phyloP scores from a whole-genome alignment of 2,329 filamentous ascomycete species.

The Furcasterigmium furcatum region DNA sequence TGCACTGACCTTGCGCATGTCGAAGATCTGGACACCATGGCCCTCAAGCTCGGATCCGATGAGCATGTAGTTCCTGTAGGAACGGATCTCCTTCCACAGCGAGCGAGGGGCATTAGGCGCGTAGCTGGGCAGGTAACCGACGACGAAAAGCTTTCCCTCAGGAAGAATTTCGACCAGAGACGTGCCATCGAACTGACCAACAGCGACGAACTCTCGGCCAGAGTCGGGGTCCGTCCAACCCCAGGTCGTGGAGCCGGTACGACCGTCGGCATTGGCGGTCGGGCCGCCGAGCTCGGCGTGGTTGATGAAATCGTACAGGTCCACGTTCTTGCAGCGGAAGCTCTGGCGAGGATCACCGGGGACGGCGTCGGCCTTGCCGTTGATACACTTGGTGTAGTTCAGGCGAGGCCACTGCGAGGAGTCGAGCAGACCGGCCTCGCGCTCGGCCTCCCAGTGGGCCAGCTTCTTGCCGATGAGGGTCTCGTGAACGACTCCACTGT shows the following conservation, averaged over 20 bases:
- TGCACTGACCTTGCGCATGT: slow-evolving; percentile 42
- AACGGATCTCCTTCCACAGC: slow-evolving; percentile 28
- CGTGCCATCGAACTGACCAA: slow-evolving; percentile 28
- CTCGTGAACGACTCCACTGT: slow-evolving; percentile 12
- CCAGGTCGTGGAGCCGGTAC: slow-evolving; percentile 25
- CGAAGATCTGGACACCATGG: slow-evolving; percentile 59
- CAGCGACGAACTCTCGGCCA: slow-evolving; percentile 34
- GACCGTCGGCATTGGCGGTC: slow-evolving; percentile 11
- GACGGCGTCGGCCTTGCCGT: slow-evolving; percentile 11
- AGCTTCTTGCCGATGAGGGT: slow-evolving; percentile 12
- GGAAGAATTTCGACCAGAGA: slow-evolving; percentile 37
- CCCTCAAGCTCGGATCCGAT: slow-evolving; percentile 32
- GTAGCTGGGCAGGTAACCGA: slow-evolving; percentile 30
- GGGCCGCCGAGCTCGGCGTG: slow-evolving; percentile 42
- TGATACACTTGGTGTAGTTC: slow-evolving; percentile 11
- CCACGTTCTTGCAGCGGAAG: slow-evolving; percentile 26
- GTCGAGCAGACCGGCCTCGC: slow-evolving; percentile 8
- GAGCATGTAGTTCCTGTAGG: slow-evolving; percentile 24
- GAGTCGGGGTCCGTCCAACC: slow-evolving; percentile 34
- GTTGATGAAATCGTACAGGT: slow-evolving; percentile 54
- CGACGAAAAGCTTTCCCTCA: slow-evolving; percentile 34
- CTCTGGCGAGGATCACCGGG: slow-evolving; percentile 11
- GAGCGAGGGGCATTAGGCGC: slow-evolving; percentile 8
- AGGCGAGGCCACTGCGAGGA: slow-evolving; percentile 11
- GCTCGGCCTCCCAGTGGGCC: slow-evolving; percentile 6